A percentile compares a stretch with the other conserved stretches of the same genome.
phyloP scores from a whole-genome alignment of 1,139 yeast species.

The Candida neerlandica region DNA sequence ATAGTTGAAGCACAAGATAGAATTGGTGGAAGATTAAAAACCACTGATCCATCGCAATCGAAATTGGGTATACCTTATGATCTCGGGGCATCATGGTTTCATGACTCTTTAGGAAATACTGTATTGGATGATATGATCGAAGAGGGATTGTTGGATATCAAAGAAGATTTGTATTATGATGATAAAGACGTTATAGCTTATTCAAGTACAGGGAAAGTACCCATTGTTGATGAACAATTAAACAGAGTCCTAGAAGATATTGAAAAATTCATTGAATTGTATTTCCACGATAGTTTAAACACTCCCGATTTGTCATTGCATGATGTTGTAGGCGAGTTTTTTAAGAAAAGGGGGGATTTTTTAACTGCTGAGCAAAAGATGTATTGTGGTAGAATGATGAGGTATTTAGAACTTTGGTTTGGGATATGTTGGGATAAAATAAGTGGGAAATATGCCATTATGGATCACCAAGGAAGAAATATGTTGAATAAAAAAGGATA shows the following conservation, averaged over 20 bases:
- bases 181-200: slow-evolving; percentile 49
- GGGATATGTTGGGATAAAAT: slow-evolving; percentile 68
- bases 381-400: slow-evolving; percentile 51
- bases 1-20: slow-evolving; percentile 54
- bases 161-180: slow-evolving; percentile 48
- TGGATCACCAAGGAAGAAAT: slow-evolving; percentile 76
- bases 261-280: slow-evolving; percentile 56
- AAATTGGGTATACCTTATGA: slow-evolving; percentile 53
- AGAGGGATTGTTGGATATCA: slow-evolving; percentile 27
- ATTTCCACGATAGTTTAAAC: slow-evolving; percentile 48
- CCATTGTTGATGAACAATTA: slow-evolving; percentile 29
- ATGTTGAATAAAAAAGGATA: slow-evolving; percentile 66
- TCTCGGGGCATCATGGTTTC: slow-evolving; percentile 90
- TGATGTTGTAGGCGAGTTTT: slow-evolving; percentile 48
- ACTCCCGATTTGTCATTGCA: slow-evolving; percentile 52
- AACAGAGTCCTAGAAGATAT: slow-evolving; percentile 56
- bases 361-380: slow-evolving; percentile 54
- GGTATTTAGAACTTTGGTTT: slow-evolving; percentile 75
- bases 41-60: slow-evolving; percentile 34
- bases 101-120: slow-evolving; percentile 67
- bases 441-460: slow-evolving; percentile 66
- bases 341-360: slow-evolving; percentile 47
- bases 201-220: slow-evolving; percentile 41
- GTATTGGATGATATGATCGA: slow-evolving; percentile 40
- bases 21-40: slow-evolving; percentile 49